phyloP scores from a whole-genome alignment of 2,329 filamentous ascomycete genomes.

The Leptographium lundbergii region DNA sequence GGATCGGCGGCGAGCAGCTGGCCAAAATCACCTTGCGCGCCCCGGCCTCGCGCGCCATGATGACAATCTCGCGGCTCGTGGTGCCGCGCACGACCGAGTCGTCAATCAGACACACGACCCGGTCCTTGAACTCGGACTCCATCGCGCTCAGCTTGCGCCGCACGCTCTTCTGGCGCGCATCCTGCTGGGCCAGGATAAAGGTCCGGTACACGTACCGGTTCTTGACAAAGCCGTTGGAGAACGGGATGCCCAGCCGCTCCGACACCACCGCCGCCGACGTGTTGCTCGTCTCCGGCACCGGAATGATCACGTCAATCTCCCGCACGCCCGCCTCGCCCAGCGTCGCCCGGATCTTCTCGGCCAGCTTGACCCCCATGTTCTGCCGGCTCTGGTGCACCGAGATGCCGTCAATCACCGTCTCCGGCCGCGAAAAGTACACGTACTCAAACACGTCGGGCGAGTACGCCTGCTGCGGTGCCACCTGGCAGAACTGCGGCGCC shows the following conservation, averaged over 20 bases:
- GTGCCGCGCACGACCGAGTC: conserved; percentile 49
- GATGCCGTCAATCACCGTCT: conserved; percentile 76
- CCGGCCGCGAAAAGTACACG: conserved; percentile 77
- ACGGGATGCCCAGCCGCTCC: conserved; percentile 61
- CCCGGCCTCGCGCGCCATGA: conserved; percentile 9
- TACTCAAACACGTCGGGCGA: conserved; percentile 81
- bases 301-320: conserved; percentile 53
- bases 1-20: conserved; percentile 70
- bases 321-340: conserved; percentile 57
- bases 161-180: conserved; percentile 69
- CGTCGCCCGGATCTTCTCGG: conserved; percentile 54
- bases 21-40: conserved; percentile 55
- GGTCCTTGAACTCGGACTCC: conserved; percentile 68
- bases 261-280: conserved; percentile 68
- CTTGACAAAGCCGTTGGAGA: conserved; percentile 74
- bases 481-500: conserved; percentile 61
- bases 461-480: conserved; percentile 57
- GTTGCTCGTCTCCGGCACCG: conserved; percentile 51
- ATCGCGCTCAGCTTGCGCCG: conserved; percentile 84
- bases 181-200: conserved; percentile 66
- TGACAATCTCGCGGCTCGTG: conserved; percentile 49
- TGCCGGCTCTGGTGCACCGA: conserved; percentile 73
- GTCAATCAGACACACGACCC: conserved; percentile 73
- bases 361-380: conserved; percentile 76
- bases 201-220: conserved; percentile 83